Base-by-base conservation (phyloP, 106 monocot genomes). In the Dendrobium huoshanense region DNA sequence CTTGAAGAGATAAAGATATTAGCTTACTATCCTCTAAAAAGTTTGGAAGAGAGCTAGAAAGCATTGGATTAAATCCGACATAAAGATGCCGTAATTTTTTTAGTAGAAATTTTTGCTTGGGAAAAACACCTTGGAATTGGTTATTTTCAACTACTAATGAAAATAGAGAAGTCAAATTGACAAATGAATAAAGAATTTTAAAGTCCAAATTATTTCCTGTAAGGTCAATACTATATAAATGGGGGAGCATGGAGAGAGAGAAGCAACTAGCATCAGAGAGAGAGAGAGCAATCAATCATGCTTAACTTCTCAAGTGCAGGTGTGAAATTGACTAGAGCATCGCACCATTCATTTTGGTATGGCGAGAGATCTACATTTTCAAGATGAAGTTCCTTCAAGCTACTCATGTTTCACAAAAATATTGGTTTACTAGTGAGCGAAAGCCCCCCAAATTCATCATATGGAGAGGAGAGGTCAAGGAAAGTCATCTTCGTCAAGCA, bases 271-370 rank as follows among this genome's bases (percentile, higher is more conserved):
- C 87, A 1, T 85, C 89, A 5, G 49, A 67, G 29, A 92, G 29
- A 92, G n/a, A n/a, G 85, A 16, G 85, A 89, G 51, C 89, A 92
- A 1, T 81, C 80, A 2, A 29, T 7, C 83, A 92, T 65, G 73
- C 89, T 89, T 76, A 92, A 78, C 16, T 7, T 75, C 4, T 29
- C 80, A 73, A 92, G 74, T 2, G 55, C 48, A 2, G 89, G 85
- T 33, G 84, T 68, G 13, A 79, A 85, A 25, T 48, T 67, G 41
- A 83, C 43, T 54, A 87, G 2, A 7, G 73, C 85, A 0, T 44
- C 55, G 16, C 72, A 64, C 90, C 87, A 90, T 4, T 65, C 79
- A 5, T 2, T 4, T 8, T 81, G 83, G 49, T 40, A 48, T 11
- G 76, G 65, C 18, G 87, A 81, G 55, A 90, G 75, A 54, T 87